Percentiles rank a stretch among this genome's conserved stretches.
phyloP scores from a whole-genome alignment of 2,329 filamentous ascomycete genomes.

The Botrytis hyacinthi region DNA sequence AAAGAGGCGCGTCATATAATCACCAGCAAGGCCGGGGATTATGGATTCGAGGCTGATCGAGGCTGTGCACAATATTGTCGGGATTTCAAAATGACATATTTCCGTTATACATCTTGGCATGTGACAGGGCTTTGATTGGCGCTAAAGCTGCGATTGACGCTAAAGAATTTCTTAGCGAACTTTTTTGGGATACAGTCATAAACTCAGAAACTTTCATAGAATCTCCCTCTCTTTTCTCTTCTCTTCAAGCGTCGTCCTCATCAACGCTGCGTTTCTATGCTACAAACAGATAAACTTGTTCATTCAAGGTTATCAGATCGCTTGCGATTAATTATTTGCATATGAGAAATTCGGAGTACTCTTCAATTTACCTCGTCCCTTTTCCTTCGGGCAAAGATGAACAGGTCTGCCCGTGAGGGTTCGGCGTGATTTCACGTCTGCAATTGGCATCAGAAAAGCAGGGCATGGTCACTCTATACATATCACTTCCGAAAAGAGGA shows the following conservation, averaged over 20 bases:
- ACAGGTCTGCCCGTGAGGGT: constrained; percentile 77
- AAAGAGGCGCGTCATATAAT: constrained; percentile 15
- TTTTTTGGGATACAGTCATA: constrained; percentile 7
- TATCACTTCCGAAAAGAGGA: constrained; percentile 30
- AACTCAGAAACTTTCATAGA: neutral
- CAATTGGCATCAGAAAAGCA: constrained; percentile 94
- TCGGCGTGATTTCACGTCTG: constrained; percentile 78
- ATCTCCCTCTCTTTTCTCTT: constrained; percentile 31
- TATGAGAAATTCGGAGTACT: constrained; percentile 99
- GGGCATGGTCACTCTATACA: constrained; percentile 44
- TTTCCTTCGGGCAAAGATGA: constrained; percentile 45
- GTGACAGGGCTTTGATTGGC: neutral
- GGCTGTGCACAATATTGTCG: neutral
- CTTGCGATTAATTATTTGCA: constrained; percentile 49
- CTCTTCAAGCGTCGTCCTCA: constrained; percentile 68
- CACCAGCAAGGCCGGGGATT: constrained; percentile 9
- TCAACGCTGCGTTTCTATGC: constrained; percentile 96
- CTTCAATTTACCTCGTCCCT: constrained; percentile 60
- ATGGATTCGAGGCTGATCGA: constrained; percentile 12
- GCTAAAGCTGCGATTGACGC: neutral
- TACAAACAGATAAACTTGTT: constrained; percentile 63
- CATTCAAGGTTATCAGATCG: constrained; percentile 37
- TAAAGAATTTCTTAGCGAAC: constrained; percentile 6
- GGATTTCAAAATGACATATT: neutral
- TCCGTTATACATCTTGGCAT: neutral